phyloP scores from a whole-genome alignment of 2,329 filamentous ascomycete genomes.

The Fusarium lateritium region DNA sequence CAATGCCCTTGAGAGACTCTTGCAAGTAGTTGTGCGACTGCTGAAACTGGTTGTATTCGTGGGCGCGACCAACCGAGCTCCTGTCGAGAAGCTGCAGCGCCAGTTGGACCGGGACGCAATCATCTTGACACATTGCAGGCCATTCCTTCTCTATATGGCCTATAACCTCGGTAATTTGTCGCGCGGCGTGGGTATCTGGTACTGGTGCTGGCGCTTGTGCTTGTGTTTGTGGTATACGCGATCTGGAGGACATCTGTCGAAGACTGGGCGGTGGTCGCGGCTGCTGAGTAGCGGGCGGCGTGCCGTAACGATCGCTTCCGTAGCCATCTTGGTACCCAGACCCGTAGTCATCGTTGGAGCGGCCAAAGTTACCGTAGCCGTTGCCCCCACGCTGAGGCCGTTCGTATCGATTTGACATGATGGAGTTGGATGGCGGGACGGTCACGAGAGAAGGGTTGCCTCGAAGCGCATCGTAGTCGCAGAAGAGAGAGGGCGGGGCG shows the following conservation, averaged over 20 bases:
- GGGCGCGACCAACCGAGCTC: constrained; percentile 92
- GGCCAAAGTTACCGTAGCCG: constrained; percentile 62
- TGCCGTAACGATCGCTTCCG: constrained; percentile 59
- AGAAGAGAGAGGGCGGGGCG: neutral
- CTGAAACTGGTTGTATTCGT: constrained; percentile 88
- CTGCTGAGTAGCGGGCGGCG: constrained; percentile 52
- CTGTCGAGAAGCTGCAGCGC: constrained; percentile 95
- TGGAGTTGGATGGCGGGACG: constrained; percentile 39
- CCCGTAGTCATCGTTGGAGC: constrained; percentile 63
- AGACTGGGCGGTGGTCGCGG: constrained; percentile 48
- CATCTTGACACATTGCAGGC: constrained; percentile 89
- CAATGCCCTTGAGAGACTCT: constrained; percentile 91
- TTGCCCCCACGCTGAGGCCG: constrained; percentile 58
- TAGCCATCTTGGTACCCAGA: constrained; percentile 57
- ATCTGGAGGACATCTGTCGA: constrained; percentile 55
- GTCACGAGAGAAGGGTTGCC: constrained; percentile 33
- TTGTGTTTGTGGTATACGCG: constrained; percentile 51
- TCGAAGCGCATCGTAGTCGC: constrained; percentile 45
- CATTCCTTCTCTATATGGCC: constrained; percentile 90
- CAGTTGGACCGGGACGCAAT: constrained; percentile 93
- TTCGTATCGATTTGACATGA: constrained; percentile 68
- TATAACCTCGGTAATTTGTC: constrained; percentile 75
- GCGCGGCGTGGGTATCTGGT: constrained; percentile 66
- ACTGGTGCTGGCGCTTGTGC: constrained; percentile 15
- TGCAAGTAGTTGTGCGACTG: constrained; percentile 91